phyloP scores from a whole-genome alignment of 148 eudicot genomes.

The Fallopia convolvulus region DNA sequence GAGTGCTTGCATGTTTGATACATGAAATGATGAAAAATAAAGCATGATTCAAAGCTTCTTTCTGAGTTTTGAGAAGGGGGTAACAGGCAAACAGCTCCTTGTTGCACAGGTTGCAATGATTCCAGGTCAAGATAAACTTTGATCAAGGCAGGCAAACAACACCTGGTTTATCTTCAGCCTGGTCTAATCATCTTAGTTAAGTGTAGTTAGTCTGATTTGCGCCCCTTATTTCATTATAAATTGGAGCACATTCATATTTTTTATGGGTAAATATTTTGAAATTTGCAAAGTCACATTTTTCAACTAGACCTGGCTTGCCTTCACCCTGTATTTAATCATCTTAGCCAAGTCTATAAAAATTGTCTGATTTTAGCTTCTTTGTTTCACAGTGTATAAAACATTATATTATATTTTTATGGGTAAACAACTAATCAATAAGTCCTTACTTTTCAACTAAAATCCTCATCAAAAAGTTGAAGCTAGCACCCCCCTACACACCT shows the following conservation, averaged over 20 bases:
- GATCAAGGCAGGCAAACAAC: too few species aligned
- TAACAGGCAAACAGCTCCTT: too few species aligned
- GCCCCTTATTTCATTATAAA: too few species aligned
- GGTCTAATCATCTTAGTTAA: too few species aligned
- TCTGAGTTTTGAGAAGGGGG: neutral
- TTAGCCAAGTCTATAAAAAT: neutral
- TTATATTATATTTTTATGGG: neutral
- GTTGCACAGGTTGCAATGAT: neutral
- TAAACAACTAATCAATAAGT: neutral
- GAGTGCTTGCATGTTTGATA: slow-evolving; percentile 4
- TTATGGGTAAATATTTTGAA: neutral
- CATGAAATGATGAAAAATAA: slow-evolving; percentile 10
- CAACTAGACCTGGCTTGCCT: neutral
- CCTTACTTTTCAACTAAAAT: neutral
- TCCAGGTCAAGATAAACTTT: neutral
- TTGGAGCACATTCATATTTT: neutral
- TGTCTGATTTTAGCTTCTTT: neutral
- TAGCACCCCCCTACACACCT: neutral
- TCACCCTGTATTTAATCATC: neutral
- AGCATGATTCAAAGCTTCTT: neutral
- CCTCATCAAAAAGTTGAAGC: neutral
- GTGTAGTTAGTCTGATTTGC: too few species aligned
- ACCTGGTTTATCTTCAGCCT: neutral
- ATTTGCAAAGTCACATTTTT: neutral
- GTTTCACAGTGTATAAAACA: neutral